Conservation (phyloP, 1,139 yeast genomes). For the Candida neerlandica region DNA sequence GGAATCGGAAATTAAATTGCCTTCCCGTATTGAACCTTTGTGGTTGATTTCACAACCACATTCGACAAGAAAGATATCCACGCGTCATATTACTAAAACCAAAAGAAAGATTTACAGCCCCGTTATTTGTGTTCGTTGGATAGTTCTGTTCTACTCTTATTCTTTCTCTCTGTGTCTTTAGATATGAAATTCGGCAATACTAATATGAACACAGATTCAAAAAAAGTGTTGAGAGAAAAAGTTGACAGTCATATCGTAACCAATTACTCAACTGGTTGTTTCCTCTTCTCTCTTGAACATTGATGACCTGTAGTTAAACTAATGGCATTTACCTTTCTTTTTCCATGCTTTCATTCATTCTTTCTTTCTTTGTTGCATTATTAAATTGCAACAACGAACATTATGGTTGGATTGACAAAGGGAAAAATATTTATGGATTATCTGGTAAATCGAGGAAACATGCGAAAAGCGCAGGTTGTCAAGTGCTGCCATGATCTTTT, state of each 20-base stretch:
- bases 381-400: neutral
- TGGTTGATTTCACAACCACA: constrained; percentile 1
- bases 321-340: neutral
- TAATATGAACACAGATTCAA: neutral
- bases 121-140: neutral
- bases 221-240: neutral
- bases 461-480: neutral
- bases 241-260: neutral
- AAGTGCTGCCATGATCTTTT: neutral
- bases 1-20: neutral
- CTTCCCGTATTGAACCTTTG: neutral
- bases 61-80: neutral
- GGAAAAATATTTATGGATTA: neutral
- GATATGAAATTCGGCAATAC: neutral
- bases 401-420: neutral
- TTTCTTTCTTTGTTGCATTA: neutral
- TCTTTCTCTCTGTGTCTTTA: neutral
- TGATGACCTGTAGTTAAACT: neutral
- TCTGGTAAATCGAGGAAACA: neutral
- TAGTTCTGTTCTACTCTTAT: neutral
- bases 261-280: neutral
- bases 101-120: neutral
- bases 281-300: neutral
- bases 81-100: neutral
- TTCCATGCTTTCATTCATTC: neutral